These are phyloP conservation scores for Rhytidhysteron rufulum DNA, from an alignment of 2,329 filamentous ascomycete genomes.

Conservation along the genomic window DNA sequence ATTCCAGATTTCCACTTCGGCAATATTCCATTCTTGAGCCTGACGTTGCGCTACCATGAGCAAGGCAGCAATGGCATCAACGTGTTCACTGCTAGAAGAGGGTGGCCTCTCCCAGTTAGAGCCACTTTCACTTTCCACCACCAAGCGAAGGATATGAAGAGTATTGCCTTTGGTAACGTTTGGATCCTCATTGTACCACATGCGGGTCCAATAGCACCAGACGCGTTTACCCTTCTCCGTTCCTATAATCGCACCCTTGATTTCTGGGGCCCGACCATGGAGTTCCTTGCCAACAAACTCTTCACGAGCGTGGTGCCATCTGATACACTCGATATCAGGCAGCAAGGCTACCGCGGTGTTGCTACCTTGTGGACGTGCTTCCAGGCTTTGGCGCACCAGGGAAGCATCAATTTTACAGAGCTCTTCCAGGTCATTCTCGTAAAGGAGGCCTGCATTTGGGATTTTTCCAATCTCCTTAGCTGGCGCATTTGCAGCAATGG, in stretches of 20 bases:
- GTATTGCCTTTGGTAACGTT: slow-evolving; percentile 59
- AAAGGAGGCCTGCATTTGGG: slow-evolving; percentile 45
- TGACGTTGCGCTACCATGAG: slow-evolving; percentile 65
- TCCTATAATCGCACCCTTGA: slow-evolving; percentile 68
- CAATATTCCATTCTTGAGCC: slow-evolving; percentile 67
- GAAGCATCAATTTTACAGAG: slow-evolving; percentile 64
- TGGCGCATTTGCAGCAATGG: slow-evolving; percentile 48
- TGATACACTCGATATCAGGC: slow-evolving; percentile 64
- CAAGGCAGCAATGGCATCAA: slow-evolving; percentile 56
- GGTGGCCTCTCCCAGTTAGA: slow-evolving; percentile 20
- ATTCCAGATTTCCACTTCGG: slow-evolving; percentile 78
- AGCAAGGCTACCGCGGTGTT: slow-evolving; percentile 61
- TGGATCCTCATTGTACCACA: slow-evolving; percentile 56
- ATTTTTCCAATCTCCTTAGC: slow-evolving; percentile 8
- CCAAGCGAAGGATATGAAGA: slow-evolving; percentile 65
- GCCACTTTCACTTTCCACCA: slow-evolving; percentile 55
- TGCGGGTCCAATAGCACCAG: slow-evolving; percentile 71
- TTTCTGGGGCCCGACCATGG: slow-evolving; percentile 52
- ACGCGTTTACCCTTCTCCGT: slow-evolving; percentile 51
- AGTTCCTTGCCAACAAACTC: slow-evolving; percentile 69
- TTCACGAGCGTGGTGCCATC: slow-evolving; percentile 79
- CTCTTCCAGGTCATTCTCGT: slow-evolving; percentile 56
- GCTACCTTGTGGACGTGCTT: slow-evolving; percentile 32
- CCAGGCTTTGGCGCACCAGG: slow-evolving; percentile 55
- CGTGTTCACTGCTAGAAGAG: slow-evolving; percentile 15